Base-by-base conservation (phyloP, 306 rosid genomes). In the Dryas octopetala region DNA sequence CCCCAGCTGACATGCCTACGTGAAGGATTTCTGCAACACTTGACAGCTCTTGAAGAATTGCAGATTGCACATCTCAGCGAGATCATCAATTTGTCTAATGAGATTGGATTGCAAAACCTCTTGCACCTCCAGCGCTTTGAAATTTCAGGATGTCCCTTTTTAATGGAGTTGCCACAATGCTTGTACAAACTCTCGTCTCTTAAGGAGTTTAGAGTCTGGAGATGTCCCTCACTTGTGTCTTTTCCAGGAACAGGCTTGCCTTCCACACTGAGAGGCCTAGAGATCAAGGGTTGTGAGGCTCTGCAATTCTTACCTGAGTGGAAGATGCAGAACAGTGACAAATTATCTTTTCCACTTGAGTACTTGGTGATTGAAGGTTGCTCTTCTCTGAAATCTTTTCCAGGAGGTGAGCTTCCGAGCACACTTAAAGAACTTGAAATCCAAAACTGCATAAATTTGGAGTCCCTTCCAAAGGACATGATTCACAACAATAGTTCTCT, bases 321-420 rank as follows among this genome's bases (percentile, higher is more conserved):
- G 84, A 76, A 46, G 12, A 65, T 38, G 38, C 75, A 63, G 26
- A 28, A 44, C n/a, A 51, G 23, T 54, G 46, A 53, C n/a, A n/a
- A 46, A 55, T 23, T 11, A 5, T 69, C 71, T n/a, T 14, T 53
- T 44, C 75, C 74, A 5, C 81, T 81, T 4, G 79, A 77, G 75
- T 81, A 77, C 66, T 72, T 81, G 53, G 73, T 73, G 58, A 77
- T 81, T 62, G 82, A 81, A 81, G 79, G 51, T 41, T 81, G 85
- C 48, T 66, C 81, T 60, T 77, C 81, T 73, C 66, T 81, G n/a
- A 66, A 41, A 6, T 73, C 66, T 10, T 81, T 81, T 11, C 85
- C 82, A 58, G 17, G 68, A 15, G 78, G 76, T 2, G 58, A 77
- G 55, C 70, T 73, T 28, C 78, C 85, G 0, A 57, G 50, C 70